Percentiles rank a stretch among this genome's conserved stretches.
phyloP scores from a whole-genome alignment of 371 early-diverging fungal species.

The Rhizopus microsporus region DNA sequence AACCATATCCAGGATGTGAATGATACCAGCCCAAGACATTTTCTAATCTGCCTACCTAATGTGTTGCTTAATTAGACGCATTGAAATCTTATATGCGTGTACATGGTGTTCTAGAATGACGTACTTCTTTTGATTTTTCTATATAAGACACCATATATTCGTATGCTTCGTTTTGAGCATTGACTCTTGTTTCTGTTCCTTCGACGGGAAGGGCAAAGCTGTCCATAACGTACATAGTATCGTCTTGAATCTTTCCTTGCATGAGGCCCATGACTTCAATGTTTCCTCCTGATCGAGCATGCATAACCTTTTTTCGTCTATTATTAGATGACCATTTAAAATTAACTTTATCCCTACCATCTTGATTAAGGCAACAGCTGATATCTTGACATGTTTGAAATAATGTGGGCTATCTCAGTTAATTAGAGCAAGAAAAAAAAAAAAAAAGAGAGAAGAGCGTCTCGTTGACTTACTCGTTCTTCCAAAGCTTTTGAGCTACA shows the following conservation, averaged over 20 bases:
- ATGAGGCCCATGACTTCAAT: conserved; percentile 98
- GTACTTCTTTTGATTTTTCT: conserved; percentile 79
- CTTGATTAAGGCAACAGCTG: conserved; percentile 94
- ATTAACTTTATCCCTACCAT: conserved; percentile 68
- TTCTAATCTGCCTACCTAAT: conserved; percentile 88
- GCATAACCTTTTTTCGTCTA: conserved; percentile 71
- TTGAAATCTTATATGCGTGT: not conserved
- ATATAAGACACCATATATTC: conserved; percentile 97
- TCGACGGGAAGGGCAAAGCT: conserved; percentile 97
- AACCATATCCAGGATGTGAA: conserved; percentile 98
- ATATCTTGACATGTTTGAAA: conserved; percentile 90
- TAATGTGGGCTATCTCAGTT: conserved; percentile 71
- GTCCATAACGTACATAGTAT: conserved; percentile 94
- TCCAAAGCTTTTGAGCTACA: conserved; percentile 78
- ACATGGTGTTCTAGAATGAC: not conserved
- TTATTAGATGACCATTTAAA: not conserved
- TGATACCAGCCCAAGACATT: conserved; percentile 99
- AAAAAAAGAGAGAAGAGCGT: not conserved
- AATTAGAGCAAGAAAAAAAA: not conserved
- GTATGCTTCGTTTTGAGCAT: conserved; percentile 90
- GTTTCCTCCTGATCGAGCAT: conserved; percentile 94
- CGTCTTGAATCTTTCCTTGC: conserved; percentile 91
- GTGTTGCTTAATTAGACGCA: not conserved
- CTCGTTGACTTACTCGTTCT: conserved; percentile 61
- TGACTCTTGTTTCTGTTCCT: conserved; percentile 99